These are phyloP conservation scores for Bruguiera sexangula DNA, from an alignment of 345 rosid genomes.

Conservation along the genomic window DNA sequence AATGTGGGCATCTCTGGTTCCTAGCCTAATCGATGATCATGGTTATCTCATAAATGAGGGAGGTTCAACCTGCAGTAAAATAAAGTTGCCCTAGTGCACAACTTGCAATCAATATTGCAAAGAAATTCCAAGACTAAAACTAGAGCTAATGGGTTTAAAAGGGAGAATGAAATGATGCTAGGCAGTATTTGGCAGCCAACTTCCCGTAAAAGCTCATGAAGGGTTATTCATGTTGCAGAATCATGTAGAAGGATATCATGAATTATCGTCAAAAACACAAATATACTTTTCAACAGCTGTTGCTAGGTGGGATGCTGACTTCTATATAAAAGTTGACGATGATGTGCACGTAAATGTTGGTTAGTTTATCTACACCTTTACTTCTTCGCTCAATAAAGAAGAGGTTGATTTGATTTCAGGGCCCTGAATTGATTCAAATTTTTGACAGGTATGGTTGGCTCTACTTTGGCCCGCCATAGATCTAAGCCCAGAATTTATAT, in stretches of 20 bases:
- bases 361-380: conserved; percentile 34
- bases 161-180: conserved; percentile 3
- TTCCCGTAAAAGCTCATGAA: conserved; percentile 9
- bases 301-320: conserved; percentile 78
- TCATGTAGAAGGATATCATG: conserved; percentile 75
- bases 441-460: conserved; percentile 63
- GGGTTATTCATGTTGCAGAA: conserved; percentile 43
- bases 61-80: no score
- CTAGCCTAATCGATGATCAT: neutral
- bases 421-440: conserved; percentile 14
- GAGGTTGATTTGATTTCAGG: conserved; percentile 3
- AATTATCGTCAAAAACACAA: conserved; percentile 68
- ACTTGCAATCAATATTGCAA: no score
- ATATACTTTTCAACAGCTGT: conserved; percentile 62
- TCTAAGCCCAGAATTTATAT: conserved; percentile 73
- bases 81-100: no score
- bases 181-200: neutral
- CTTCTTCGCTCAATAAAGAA: conserved; percentile 12
- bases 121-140: neutral
- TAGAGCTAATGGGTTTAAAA: neutral
- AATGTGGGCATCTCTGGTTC: neutral
- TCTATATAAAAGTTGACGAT: conserved; percentile 74
- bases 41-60: no score
- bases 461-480: conserved; percentile 80
- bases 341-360: conserved; percentile 92